Evolutionary conservation across 2,329 filamentous ascomycete genomes (phyloP).

Genomic region (Phialemonium atrogriseum): DNA sequence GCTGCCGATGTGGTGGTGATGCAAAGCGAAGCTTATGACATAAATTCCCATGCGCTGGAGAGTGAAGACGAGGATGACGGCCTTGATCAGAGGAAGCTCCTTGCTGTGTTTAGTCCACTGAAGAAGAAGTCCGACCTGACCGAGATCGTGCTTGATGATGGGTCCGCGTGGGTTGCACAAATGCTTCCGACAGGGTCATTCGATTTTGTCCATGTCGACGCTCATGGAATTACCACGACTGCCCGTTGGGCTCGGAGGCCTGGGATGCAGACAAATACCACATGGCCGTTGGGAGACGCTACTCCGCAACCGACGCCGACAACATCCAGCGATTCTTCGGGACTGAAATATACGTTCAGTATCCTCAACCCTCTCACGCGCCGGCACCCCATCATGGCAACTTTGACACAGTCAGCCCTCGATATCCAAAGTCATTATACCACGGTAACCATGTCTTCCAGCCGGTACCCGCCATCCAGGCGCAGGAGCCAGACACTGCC

Average conservation of each 20-base stretch:
- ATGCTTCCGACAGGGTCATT: conserved; percentile 49
- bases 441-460: conserved; percentile 40
- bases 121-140: conserved; percentile 44
- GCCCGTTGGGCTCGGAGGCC: conserved; percentile 60
- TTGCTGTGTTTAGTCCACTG: conserved; percentile 61
- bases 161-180: conserved; percentile 48
- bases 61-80: conserved; percentile 32
- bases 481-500: conserved; percentile 9
- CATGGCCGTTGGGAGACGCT: too few species aligned
- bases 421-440: conserved; percentile 64
- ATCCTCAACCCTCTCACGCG: conserved; percentile 61
- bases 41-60: conserved; percentile 21
- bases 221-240: conserved; percentile 48
- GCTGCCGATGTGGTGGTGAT: conserved; percentile 64
- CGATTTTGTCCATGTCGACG: conserved; percentile 55
- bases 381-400: conserved; percentile 67
- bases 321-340: conserved; percentile 11
- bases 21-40: conserved; percentile 57
- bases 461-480: conserved; percentile 38
- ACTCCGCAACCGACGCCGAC: conserved; percentile 14
- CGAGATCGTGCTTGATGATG: conserved; percentile 60
- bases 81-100: conserved; percentile 37
- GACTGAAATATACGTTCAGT: conserved; percentile 58
- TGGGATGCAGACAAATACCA: conserved; percentile 14
- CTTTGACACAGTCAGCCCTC: conserved; percentile 53